Evolutionary conservation across 2,329 filamentous ascomycete genomes (phyloP), one percentile per base, ranked within the genome.

Genomic region (Tolypocladium nubicola): DNA sequence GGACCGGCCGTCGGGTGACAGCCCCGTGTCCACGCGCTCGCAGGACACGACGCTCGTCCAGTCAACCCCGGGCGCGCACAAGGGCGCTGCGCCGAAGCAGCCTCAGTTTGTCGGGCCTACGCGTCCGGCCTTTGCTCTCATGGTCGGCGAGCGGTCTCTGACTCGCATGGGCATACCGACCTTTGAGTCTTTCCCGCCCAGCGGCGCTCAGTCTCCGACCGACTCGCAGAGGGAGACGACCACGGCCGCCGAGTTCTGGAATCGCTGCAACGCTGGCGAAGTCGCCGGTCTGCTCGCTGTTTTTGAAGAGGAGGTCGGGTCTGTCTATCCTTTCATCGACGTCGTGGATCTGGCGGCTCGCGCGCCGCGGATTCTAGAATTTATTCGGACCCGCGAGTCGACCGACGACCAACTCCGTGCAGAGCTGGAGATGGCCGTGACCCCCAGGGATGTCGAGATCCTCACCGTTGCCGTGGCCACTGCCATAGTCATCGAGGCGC

Each of bases 301-400:
- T 4, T 75, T 71, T 33, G 67, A 70, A n/a, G 73, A 75, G 43
- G 73, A 75, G 47, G 66, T 74, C 26, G 73, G 74, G 26, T 67
- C 67, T 0, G 66, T 73, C 0, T 72, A 73, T 39, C 71, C 71
- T 0, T 73, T 70, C 38, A 65, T 68, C 2, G 66, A 71, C 16
- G 69, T 64, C 0, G 60, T 60, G 3, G 65, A 68, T 9, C 63
- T 71, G 1, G 62, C 66, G 0, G 56, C 61, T 1, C 61, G 61
- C 1, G 63, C 67, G 0, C 57, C 64, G 4, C 62, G 67, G 8
- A 68, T 73, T 13, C 52, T 72, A 1, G 55, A 61, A 19, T 56
- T 61, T 2, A 63, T 69, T 1, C 62, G 66, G 0, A 55, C 56
- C 1, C 35, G 30, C 16, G n/a, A 26, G 11, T 16, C 49, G 6